phyloP scores from a whole-genome alignment of 2,329 filamentous ascomycete genomes.

The Aspergillus fischeri region DNA sequence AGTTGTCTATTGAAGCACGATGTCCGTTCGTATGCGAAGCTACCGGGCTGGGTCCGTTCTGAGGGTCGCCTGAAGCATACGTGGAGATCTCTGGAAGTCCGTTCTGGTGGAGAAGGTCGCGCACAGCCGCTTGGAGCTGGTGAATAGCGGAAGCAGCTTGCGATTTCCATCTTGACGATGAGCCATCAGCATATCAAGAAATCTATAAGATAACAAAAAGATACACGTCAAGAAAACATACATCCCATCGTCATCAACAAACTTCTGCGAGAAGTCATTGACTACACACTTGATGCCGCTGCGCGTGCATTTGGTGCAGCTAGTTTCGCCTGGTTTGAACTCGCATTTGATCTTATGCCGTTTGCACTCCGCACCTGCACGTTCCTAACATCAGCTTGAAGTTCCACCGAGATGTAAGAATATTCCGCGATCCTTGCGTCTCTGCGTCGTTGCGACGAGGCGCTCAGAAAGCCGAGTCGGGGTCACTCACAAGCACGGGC shows the following conservation, averaged over 20 bases:
- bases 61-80: slow-evolving; percentile 29
- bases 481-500: slow-evolving; percentile 37
- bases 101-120: slow-evolving; percentile 42
- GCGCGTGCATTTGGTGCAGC: slow-evolving; percentile 49
- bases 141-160: slow-evolving; percentile 40
- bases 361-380: slow-evolving; percentile 48
- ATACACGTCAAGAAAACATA: slow-evolving; percentile 28
- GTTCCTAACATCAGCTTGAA: slow-evolving; percentile 3
- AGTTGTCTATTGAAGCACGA: slow-evolving; percentile 22
- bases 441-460: background rate
- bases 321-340: slow-evolving; percentile 43
- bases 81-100: slow-evolving; percentile 41
- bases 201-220: background rate
- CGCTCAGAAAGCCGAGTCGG: slow-evolving; percentile 3
- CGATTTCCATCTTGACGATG: slow-evolving; percentile 41
- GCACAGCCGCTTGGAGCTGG: slow-evolving; percentile 43
- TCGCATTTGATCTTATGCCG: slow-evolving; percentile 55
- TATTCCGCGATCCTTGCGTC: no score
- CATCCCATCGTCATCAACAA: slow-evolving; percentile 52
- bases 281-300: slow-evolving; percentile 51
- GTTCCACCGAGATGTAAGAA: background rate
- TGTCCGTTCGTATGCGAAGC: slow-evolving; percentile 25
- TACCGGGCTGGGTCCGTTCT: slow-evolving; percentile 24
- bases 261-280: slow-evolving; percentile 54
- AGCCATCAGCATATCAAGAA: slow-evolving; percentile 5